Percentiles rank a stretch among this genome's conserved stretches.
These are phyloP conservation scores for Odontarrhena argentea DNA, from an alignment of 345 rosid species.

Conservation along the genomic window DNA sequence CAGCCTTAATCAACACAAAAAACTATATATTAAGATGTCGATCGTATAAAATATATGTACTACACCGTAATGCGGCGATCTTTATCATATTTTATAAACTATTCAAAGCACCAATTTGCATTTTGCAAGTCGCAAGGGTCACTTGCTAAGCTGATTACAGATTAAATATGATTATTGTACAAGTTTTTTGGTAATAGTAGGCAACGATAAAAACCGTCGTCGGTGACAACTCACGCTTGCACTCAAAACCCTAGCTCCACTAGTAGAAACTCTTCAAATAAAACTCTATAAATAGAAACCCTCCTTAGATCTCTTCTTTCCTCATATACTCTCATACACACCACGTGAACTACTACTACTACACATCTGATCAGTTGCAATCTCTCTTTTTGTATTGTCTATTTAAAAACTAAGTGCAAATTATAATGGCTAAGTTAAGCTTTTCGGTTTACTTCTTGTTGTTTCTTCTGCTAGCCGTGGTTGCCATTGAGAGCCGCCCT, in stretches of 20 bases:
- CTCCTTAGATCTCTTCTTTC: conserved; percentile 33
- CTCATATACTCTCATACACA: conserved; percentile 32
- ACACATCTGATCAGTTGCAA: not conserved
- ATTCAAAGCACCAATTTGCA: conserved; percentile 36
- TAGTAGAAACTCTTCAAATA: conserved; percentile 28
- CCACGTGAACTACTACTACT: conserved; percentile 16
- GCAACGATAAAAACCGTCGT: conserved; percentile 34
- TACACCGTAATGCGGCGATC: conserved; percentile 27
- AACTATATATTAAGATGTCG: conserved; percentile 28
- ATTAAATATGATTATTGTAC: conserved; percentile 20
- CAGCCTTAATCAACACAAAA: conserved; percentile 11
- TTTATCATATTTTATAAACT: conserved; percentile 22
- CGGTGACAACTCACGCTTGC: conserved; percentile 39
- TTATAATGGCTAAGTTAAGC: conserved; percentile 37
- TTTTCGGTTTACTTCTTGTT: conserved; percentile 27
- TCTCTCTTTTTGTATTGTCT: not conserved
- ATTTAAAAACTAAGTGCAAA: conserved; percentile 11
- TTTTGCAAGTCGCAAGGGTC: conserved; percentile 38
- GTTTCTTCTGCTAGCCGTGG: conserved; percentile 37
- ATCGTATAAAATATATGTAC: conserved; percentile 35
- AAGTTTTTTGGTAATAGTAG: conserved; percentile 24
- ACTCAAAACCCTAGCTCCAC: conserved; percentile 34
- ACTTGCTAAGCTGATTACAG: conserved; percentile 23
- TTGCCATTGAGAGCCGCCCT: conserved; percentile 33
- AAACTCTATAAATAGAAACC: conserved; percentile 39